These are phyloP conservation scores for Colletotrichum sp. DNA, from an alignment of 2,329 filamentous ascomycete genomes.

Conservation along the genomic window DNA sequence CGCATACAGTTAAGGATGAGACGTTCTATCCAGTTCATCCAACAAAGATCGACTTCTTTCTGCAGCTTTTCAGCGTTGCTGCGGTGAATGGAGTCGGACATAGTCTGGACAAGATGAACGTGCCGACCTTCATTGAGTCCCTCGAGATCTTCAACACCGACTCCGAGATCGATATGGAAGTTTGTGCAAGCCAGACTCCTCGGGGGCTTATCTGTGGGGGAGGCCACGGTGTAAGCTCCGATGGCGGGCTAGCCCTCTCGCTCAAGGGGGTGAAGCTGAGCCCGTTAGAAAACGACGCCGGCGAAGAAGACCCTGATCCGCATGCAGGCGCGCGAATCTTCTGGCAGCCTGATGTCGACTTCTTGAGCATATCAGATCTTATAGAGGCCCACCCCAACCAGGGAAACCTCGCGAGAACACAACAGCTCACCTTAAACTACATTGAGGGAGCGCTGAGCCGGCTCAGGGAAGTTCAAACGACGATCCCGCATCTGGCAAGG, in stretches of 20 bases:
- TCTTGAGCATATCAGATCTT: background rate
- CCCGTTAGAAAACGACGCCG: background rate
- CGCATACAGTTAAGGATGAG: background rate
- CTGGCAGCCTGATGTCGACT: conserved; percentile 11
- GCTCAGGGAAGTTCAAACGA: background rate
- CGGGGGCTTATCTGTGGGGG: background rate
- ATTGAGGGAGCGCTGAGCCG: background rate
- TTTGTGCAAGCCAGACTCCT: background rate
- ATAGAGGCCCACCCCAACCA: background rate
- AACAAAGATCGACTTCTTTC: background rate
- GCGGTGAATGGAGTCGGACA: background rate
- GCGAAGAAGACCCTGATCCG: background rate
- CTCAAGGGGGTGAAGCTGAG: background rate
- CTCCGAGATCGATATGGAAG: background rate
- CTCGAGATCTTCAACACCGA: background rate
- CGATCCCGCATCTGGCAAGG: background rate
- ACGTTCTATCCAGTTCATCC: background rate
- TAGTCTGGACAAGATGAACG: conserved; percentile 1
- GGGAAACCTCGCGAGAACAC: background rate
- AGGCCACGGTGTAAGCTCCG: background rate
- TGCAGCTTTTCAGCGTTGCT: conserved; percentile 10
- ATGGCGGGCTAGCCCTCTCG: background rate
- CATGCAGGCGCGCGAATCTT: background rate
- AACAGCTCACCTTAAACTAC: background rate
- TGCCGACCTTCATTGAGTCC: background rate